Percentiles rank a stretch among this genome's conserved stretches.
These are phyloP conservation scores for Carallia pectinifolia DNA, from an alignment of 345 rosid species.

Conservation along the genomic window DNA sequence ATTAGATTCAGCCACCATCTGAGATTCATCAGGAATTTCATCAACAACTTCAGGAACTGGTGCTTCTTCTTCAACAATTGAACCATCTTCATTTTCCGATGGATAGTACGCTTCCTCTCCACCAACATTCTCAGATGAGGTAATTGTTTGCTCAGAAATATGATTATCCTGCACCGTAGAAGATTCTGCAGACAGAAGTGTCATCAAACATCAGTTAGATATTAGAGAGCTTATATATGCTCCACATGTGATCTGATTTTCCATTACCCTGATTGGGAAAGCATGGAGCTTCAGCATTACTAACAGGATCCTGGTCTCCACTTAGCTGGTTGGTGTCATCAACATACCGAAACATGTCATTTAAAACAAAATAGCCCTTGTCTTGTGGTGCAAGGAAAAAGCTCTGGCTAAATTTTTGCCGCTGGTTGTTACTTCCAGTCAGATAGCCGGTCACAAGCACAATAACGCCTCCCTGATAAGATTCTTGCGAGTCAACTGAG, in stretches of 20 bases:
- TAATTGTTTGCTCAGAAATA: constrained; percentile 31
- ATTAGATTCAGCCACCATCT: constrained; percentile 41
- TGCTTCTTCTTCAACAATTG: constrained; percentile 40
- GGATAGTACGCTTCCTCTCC: constrained; percentile 34
- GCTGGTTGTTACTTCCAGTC: constrained; percentile 45
- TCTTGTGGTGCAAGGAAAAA: neutral
- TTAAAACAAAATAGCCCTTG: neutral
- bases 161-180: constrained; percentile 32
- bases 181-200: constrained; percentile 27
- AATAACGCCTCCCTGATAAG: constrained; percentile 60
- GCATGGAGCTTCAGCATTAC: constrained; percentile 29
- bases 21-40: constrained; percentile 44
- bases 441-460: constrained; percentile 83
- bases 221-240: neutral
- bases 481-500: constrained; percentile 79
- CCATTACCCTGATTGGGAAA: constrained; percentile 38
- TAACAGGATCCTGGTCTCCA: constrained; percentile 17
- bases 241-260: neutral
- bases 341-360: neutral
- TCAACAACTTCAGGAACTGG: constrained; percentile 57
- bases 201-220: neutral
- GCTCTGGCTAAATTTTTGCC: neutral
- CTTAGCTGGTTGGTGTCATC: constrained; percentile 10
- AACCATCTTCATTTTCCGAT: constrained; percentile 39
- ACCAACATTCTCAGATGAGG: constrained; percentile 33